phyloP scores from a whole-genome alignment of 352 stramenopile genomes.

The Globisporangium polare region DNA sequence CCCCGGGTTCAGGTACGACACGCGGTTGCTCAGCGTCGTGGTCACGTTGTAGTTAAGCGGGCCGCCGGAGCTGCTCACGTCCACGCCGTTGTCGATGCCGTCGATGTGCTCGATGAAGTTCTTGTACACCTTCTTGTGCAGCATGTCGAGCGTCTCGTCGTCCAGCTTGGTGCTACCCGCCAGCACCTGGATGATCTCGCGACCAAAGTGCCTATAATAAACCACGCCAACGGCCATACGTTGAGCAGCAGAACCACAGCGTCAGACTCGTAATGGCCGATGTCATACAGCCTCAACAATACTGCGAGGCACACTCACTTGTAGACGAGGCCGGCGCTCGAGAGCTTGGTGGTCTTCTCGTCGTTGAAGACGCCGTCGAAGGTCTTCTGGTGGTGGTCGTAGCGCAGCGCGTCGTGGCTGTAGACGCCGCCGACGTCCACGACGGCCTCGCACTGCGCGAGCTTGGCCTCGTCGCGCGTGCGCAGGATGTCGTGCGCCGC shows the following conservation, averaged over 20 bases:
- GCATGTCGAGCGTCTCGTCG: slow-evolving; percentile 71
- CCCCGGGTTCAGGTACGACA: slow-evolving; percentile 92
- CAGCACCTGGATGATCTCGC: slow-evolving; percentile 90
- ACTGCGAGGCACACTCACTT: slow-evolving; percentile 38
- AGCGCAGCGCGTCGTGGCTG: slow-evolving; percentile 83
- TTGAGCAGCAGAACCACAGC: background rate
- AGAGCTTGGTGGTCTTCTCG: slow-evolving; percentile 89
- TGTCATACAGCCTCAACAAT: background rate
- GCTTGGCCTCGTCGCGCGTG: slow-evolving; percentile 86
- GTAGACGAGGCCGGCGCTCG: slow-evolving; percentile 96
- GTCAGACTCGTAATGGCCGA: background rate
- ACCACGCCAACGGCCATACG: background rate
- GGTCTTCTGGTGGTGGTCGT: slow-evolving; percentile 98
- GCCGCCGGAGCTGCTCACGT: slow-evolving; percentile 48
- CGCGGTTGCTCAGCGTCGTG: slow-evolving; percentile 78
- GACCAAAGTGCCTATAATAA: slow-evolving; percentile 89
- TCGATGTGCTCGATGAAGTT: slow-evolving; percentile 98
- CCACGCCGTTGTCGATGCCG: slow-evolving; percentile 98
- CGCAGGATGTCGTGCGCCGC: slow-evolving; percentile 73
- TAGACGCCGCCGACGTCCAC: slow-evolving; percentile 97
- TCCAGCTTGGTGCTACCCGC: slow-evolving; percentile 42
- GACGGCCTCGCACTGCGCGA: slow-evolving; percentile 94
- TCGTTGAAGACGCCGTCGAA: slow-evolving; percentile 84
- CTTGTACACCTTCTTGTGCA: slow-evolving; percentile 94
- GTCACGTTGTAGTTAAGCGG: slow-evolving; percentile 75